A percentile compares a stretch with the other conserved stretches of the same genome.
Evolutionary conservation across 2,329 filamentous ascomycete genomes (phyloP).

Genomic region (Xylaria sp.): DNA sequence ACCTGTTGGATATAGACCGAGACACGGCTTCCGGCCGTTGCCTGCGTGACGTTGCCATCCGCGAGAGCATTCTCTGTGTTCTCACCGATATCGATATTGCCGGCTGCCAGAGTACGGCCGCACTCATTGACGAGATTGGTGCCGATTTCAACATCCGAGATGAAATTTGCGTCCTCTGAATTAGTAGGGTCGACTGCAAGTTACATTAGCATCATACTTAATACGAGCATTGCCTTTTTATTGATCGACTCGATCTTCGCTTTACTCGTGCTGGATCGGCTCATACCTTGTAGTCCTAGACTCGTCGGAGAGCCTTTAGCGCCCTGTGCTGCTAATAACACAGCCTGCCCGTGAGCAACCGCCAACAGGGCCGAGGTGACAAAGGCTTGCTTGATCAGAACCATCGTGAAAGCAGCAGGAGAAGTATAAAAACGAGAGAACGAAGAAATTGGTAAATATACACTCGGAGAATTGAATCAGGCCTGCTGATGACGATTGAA

Average conservation of each 20-base stretch:
- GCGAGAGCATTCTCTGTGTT: conserved; percentile 49
- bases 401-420: conserved; percentile 35
- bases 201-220: conserved; percentile 42
- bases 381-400: conserved; percentile 36
- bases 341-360: conserved; percentile 48
- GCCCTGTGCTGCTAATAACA: conserved; percentile 48
- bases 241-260: conserved; percentile 30
- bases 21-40: conserved; percentile 61
- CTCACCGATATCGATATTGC: conserved; percentile 58
- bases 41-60: conserved; percentile 47
- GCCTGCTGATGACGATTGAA: conserved; percentile 38
- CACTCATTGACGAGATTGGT: conserved; percentile 56
- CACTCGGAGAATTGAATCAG: conserved; percentile 40
- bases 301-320: conserved; percentile 43
- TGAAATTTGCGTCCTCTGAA: conserved; percentile 41
- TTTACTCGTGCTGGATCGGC: conserved; percentile 6
- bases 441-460: conserved; percentile 25
- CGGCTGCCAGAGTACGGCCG: conserved; percentile 59
- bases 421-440: conserved; percentile 12
- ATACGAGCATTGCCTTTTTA: conserved; percentile 1
- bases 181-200: conserved; percentile 38
- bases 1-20: conserved; percentile 59
- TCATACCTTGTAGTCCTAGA: conserved; percentile 46
- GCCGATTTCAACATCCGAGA: conserved; percentile 45
- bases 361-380: conserved; percentile 42